Evolutionary conservation across 352 stramenopile species (phyloP), one percentile per base, ranked within the genome.

Genomic region (Pythium aquatile): DNA sequence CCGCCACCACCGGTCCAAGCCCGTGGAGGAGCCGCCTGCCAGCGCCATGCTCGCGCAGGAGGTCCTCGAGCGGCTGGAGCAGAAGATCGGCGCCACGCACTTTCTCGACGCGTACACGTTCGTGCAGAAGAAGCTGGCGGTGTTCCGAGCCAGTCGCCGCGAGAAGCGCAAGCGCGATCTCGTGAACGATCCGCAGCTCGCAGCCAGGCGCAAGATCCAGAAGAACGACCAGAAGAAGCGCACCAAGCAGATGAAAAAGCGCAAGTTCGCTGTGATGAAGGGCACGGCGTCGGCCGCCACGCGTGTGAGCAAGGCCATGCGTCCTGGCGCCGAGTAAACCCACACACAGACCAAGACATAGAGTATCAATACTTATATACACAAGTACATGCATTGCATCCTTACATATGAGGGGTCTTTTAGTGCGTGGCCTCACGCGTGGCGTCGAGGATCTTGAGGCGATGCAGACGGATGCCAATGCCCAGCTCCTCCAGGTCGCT

Each of bases 201-300:
- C 83, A 3, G 86, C 87, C 5, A 74, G 83, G 64, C 88, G 86
- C 44, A 92, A 93, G 62, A 83, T 96, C 48, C 77, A 90, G 35
- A 94, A 95, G 72, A 94, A 96, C 70, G 79, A 94, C 53, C 72
- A 82, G 35, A 97, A 97, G 72, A 81, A 81, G 48, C 75, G 66
- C 37, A 74, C 78, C 24, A 95, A 95, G 76, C 84, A 96, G 69
- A 56, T 94, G 48, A 91, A 91, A 64, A 96, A 97, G 71, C 84
- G 88, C 67, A 97, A 97, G 74, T 83, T 88, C 63, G 77, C 83
- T n/a, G 74, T 94, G 32, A 61, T 94, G 56, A 96, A 96, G 70
- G 87, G 87, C 40, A 83, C 84, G 4, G 65, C 74, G 4, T 91
- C 85, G 46, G 78, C 79, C n/a, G 84, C 72, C 48, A 76, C 81